Conservation (phyloP, 164 flowering plant genomes). For the Chimonanthus salicifolius region DNA sequence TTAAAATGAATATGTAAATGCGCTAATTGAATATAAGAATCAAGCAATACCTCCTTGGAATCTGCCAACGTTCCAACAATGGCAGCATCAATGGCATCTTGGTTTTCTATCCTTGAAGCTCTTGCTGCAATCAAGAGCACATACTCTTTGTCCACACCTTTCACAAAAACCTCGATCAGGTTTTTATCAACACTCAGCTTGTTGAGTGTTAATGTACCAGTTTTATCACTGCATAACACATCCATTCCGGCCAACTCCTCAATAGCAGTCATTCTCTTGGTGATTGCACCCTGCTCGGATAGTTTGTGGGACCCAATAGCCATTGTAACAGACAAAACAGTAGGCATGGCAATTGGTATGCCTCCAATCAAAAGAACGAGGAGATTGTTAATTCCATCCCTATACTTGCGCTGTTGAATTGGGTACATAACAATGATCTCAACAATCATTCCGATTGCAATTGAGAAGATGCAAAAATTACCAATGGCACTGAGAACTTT, state of each 20-base stretch:
- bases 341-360: conserved; percentile 82
- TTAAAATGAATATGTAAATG: too few relatives aligned
- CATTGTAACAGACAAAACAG: conserved; percentile 77
- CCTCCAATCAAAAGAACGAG: conserved; percentile 77
- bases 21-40: background rate
- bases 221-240: conserved; percentile 39
- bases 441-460: conserved; percentile 48
- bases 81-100: conserved; percentile 42
- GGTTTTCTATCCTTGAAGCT: conserved; percentile 36
- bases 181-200: conserved; percentile 34
- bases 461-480: conserved; percentile 68
- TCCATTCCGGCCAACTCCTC: conserved; percentile 90
- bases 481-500: conserved; percentile 74
- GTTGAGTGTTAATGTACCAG: conserved; percentile 34
- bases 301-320: conserved; percentile 82
- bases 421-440: conserved; percentile 73
- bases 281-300: conserved; percentile 71
- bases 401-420: conserved; percentile 56
- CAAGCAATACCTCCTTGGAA: conserved; percentile 30
- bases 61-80: conserved; percentile 38
- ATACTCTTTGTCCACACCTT: conserved; percentile 33
- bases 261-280: conserved; percentile 80
- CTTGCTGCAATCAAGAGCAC: conserved; percentile 34
- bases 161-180: conserved; percentile 31
- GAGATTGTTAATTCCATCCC: conserved; percentile 67